phyloP scores from a whole-genome alignment of 2,329 filamentous ascomycete species.

The Curvularia eragrostidis region DNA sequence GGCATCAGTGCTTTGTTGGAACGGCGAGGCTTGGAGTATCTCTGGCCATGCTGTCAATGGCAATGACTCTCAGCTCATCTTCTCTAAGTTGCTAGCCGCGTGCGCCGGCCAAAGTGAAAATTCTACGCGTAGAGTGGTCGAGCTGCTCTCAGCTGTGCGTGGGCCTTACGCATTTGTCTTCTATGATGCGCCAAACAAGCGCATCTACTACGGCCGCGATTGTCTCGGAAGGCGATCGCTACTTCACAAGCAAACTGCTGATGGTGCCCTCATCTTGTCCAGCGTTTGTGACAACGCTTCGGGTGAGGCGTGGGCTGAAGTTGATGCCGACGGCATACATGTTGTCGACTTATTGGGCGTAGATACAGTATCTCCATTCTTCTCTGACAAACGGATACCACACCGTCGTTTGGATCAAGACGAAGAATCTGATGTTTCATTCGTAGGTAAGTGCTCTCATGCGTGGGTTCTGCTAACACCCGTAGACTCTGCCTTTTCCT shows the following conservation, averaged over 20 bases:
- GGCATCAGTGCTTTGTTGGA: conserved; percentile 86
- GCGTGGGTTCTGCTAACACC: conserved; percentile 26
- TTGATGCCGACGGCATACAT: conserved; percentile 85
- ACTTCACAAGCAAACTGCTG: conserved; percentile 62
- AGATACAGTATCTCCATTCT: conserved; percentile 2
- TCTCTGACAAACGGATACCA: conserved; percentile 30
- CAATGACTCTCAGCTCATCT: conserved; percentile 80
- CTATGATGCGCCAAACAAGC: conserved; percentile 67
- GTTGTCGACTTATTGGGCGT: conserved; percentile 61
- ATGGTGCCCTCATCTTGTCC: conserved; percentile 44
- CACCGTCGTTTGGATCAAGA: conserved; percentile 25
- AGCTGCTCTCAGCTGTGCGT: conserved; percentile 37
- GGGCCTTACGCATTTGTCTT: conserved; percentile 93
- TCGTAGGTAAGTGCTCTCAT: conserved; percentile 44
- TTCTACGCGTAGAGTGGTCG: conserved; percentile 24
- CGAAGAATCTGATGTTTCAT: conserved; percentile 19
- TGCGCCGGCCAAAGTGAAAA: conserved; percentile 5
- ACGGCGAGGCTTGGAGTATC: conserved; percentile 92
- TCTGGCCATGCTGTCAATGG: conserved; percentile 63
- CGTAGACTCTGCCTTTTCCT: conserved; percentile 53
- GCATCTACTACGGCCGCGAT: conserved; percentile 84
- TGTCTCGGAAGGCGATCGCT: conserved; percentile 86
- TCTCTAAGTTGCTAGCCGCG: conserved; percentile 61
- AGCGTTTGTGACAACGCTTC: conserved; percentile 48
- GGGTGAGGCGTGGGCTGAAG: conserved; percentile 70